Evolutionary conservation across 805 yeast species (phyloP), one percentile per base, ranked within the genome.

Genomic region (Wilhelminamyces savonicus): DNA sequence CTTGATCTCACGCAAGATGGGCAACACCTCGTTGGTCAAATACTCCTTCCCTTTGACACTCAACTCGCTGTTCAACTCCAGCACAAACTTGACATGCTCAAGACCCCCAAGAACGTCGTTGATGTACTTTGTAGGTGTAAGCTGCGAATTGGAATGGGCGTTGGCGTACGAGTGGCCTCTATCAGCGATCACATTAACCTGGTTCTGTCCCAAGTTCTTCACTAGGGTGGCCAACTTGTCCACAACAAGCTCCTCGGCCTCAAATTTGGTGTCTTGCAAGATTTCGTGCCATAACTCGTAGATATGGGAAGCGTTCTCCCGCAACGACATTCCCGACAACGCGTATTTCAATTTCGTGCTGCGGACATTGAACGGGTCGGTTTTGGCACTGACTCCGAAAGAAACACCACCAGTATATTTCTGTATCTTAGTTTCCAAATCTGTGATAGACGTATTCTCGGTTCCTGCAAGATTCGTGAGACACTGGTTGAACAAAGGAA

Each of bases 401-500:
- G 76, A 63, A 13, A 92, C 54, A 0, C 97, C 96, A 16, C 97
- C 97, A 0, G 97, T 87, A 32, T 71, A 67, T 28, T 79, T 62
- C 48, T 81, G 84, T 42, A 92, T 87, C 26, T 78, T 76, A 41
- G 88, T 87, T 48, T 90, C 97, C 34, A 92, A 69, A 21, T 78
- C 81, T 14, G 85, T 82, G 72, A 84, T 84, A 1, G 80, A 51
- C 35, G 80, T 77, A 7, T 55, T 46, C 6, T 62, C 51, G 2
- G 98, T 90, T n/a, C 98, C 98, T 0, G 69, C 68, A 39, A 92
- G 65, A 49, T 79, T 85, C 3, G 94, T 82, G 36, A 92, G 61
- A 27, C 94, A 81, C 17, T 79, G 82, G 7, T 81, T 64, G 57
- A 83, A 92, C 26, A 92, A 52, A 0, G 95, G 83, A 36, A 92